Evolutionary conservation across 306 rosid species (phyloP).

Genomic region (Chamaecrista fasciculata): DNA sequence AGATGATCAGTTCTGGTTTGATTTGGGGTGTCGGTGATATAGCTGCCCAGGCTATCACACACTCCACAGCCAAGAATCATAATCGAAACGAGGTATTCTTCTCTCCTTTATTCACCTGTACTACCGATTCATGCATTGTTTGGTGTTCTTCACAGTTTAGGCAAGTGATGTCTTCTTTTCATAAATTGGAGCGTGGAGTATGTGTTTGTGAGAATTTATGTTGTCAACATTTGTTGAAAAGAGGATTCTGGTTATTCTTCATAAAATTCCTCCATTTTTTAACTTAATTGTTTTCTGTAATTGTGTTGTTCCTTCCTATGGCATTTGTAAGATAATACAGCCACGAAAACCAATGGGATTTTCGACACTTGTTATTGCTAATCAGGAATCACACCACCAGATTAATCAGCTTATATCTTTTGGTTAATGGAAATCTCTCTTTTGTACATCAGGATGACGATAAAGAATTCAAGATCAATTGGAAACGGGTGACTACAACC

Average conservation of each 20-base stretch:
- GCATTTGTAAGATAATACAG: conserved; percentile 4
- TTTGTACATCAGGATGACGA: conserved; percentile 34
- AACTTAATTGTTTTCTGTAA: neutral
- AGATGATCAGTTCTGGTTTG: conserved; percentile 56
- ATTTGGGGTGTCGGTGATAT: conserved; percentile 64
- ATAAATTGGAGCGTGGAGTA: neutral
- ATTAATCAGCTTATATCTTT: neutral
- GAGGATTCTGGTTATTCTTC: neutral
- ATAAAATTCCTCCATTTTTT: neutral
- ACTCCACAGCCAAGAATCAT: conserved; percentile 32
- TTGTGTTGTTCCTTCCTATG: neutral
- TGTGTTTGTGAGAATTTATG: neutral
- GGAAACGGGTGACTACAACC: conserved; percentile 58
- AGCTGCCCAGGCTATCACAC: conserved; percentile 53
- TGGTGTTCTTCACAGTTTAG: neutral
- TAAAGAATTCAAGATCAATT: conserved; percentile 47
- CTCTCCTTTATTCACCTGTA: neutral
- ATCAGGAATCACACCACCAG: neutral
- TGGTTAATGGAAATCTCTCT: conserved; percentile 24
- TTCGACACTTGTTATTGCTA: neutral
- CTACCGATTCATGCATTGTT: neutral
- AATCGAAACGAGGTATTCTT: conserved; percentile 24
- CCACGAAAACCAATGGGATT: too few relatives aligned
- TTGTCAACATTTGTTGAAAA: neutral
- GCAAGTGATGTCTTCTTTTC: neutral